Base-by-base conservation (phyloP, 1,139 yeast genomes). In the Scheffersomyces illinoinensis region DNA sequence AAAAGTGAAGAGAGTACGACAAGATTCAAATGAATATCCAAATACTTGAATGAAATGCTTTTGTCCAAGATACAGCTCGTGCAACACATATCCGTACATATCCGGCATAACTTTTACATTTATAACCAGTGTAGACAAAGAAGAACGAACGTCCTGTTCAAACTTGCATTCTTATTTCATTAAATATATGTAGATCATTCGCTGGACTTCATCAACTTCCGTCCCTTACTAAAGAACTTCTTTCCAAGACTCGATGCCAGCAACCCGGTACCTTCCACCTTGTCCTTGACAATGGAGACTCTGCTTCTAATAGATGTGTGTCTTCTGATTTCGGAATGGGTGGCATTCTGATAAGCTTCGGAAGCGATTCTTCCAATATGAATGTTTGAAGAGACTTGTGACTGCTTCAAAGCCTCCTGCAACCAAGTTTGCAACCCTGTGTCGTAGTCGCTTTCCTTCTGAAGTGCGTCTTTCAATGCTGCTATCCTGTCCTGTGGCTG, bases 391-490 rank as follows among this genome's bases (percentile, higher is more conserved):
- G 76, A 66, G 46, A 66, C 69, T 53, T 78, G 76, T 0, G 79
- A 71, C 60, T 68, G 74, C 61, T 74, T 77, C 57, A 81, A 70
- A 0, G 81, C 76, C 53, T 73, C 81, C 10, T 62, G 60, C 6
- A 84, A 69, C 87, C 87, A 84, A n/a, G 72, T 69, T 52, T 74
- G 77, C 26, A 84, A 70, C 0, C 87, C 87, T 0, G 85, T 75
- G 47, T 81, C 83, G 57, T 76, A 74, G 18, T 72, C 71, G 1
- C 67, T 59, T 64, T 84, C 87, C 52, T 76, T 75, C 8, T 60
- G 65, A 53, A 81, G 72, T 0, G 87, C 86, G 6, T 76, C 76
- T 58, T 73, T 75, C 56, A 83, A 75, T 54, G 76, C 71, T 10
- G 68, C 64, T 49, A 84, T 81, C 57, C 86, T 70, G 58, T 76